Percentiles rank a stretch among this genome's conserved stretches.
These are phyloP conservation scores for Nemania sp. DNA, from an alignment of 2,329 filamentous ascomycete genomes.

Conservation along the genomic window DNA sequence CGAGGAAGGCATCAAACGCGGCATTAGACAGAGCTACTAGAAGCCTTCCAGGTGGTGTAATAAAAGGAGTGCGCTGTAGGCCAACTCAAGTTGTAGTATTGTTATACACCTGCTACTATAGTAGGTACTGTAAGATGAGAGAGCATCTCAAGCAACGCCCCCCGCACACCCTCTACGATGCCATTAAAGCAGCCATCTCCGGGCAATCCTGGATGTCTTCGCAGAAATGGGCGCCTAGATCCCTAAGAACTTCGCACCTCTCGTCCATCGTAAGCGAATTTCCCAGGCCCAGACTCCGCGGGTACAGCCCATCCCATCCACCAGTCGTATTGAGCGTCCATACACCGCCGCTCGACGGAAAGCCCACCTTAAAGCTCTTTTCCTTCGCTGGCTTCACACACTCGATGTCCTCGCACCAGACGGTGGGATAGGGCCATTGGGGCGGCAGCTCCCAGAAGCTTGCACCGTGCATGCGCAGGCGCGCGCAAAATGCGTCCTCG, in stretches of 20 bases:
- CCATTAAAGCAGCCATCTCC: constrained; percentile 28
- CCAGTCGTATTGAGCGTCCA: constrained; percentile 25
- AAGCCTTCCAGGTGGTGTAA: no score
- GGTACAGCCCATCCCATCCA: constrained; percentile 24
- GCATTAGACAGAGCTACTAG: no score
- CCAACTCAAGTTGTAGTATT: no score
- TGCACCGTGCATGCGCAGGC: constrained; percentile 28
- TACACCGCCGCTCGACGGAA: constrained; percentile 28
- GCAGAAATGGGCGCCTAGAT: constrained; percentile 28
- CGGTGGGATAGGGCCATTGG: constrained; percentile 23
- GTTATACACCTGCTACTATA: constrained; percentile 22
- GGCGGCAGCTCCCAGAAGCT: constrained; percentile 29
- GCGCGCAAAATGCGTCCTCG: constrained; percentile 28
- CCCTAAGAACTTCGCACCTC: constrained; percentile 26
- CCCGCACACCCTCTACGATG: constrained; percentile 20
- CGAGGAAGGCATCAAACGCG: no score
- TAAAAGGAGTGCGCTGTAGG: no score
- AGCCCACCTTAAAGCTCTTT: constrained; percentile 24
- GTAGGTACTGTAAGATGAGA: constrained; percentile 16
- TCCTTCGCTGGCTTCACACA: constrained; percentile 27
- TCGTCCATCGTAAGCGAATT: constrained; percentile 30
- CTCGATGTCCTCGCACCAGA: constrained; percentile 23
- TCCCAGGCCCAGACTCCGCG: constrained; percentile 29
- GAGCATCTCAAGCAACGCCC: constrained; percentile 19
- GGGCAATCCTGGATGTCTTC: constrained; percentile 27